Percentiles rank a stretch among this genome's conserved stretches.
phyloP scores from a whole-genome alignment of 345 rosid genomes.

The Geranium rotundifolium region DNA sequence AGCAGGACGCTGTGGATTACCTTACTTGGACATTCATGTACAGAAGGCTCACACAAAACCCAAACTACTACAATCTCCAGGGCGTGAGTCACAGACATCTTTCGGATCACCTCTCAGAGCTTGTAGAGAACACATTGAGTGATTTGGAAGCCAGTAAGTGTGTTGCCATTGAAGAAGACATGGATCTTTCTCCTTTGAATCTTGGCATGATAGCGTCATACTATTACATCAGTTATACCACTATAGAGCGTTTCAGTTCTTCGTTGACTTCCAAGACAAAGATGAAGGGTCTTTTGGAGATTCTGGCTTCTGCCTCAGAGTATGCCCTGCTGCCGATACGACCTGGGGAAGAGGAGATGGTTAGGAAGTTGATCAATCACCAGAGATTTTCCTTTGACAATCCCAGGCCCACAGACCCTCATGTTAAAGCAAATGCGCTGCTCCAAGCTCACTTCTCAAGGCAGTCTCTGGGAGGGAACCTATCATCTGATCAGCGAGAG shows the following conservation, averaged over 20 bases:
- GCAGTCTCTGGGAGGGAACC: slow-evolving; percentile 57
- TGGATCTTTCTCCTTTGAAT: no score
- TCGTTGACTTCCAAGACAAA: no score
- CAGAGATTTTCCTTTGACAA: slow-evolving; percentile 88
- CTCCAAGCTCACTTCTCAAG: slow-evolving; percentile 93
- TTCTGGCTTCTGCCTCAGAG: slow-evolving; percentile 85
- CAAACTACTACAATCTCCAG: no score
- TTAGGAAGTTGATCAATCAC: slow-evolving; percentile 66
- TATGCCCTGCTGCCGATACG: slow-evolving; percentile 66
- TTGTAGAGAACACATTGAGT: no score
- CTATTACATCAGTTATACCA: no score
- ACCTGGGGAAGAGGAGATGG: slow-evolving; percentile 87
- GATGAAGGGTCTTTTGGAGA: slow-evolving; percentile 83
- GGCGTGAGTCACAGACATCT: no score
- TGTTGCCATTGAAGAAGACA: no score
- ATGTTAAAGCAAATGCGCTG: slow-evolving; percentile 77
- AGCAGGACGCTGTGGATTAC: slow-evolving; percentile 93
- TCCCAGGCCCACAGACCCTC: slow-evolving; percentile 69
- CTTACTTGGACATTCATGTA: slow-evolving; percentile 65
- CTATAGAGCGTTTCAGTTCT: no score
- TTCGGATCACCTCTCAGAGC: no score
- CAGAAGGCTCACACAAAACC: no score
- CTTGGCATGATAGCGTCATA: no score
- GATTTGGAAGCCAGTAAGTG: no score
- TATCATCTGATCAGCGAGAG: slow-evolving; percentile 74